These are phyloP conservation scores for Pseudogymnoascus pannorum DNA, from an alignment of 2,329 filamentous ascomycete genomes.

Conservation along the genomic window DNA sequence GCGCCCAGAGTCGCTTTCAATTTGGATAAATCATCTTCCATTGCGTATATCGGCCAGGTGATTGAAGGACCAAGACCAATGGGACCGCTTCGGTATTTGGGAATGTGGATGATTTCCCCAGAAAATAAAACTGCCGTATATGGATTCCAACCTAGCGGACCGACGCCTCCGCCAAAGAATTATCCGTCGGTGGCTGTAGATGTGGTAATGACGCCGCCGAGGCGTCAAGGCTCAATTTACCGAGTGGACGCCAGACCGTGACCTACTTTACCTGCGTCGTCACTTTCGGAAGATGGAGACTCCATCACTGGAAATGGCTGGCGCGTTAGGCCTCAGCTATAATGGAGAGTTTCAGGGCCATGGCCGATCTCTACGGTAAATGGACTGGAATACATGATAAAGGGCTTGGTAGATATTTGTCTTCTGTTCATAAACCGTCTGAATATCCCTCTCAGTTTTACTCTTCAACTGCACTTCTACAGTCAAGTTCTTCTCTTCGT, in stretches of 20 bases:
- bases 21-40: constrained; percentile 2
- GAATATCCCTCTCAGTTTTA: background rate
- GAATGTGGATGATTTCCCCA: background rate
- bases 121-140: background rate
- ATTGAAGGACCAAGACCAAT: background rate
- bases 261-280: background rate
- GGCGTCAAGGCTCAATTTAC: background rate
- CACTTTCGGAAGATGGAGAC: background rate
- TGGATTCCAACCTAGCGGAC: background rate
- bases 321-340: background rate
- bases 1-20: background rate
- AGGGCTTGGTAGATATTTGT: background rate
- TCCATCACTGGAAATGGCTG: background rate
- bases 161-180: background rate
- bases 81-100: background rate
- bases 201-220: background rate
- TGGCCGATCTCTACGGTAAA: constrained; percentile 2
- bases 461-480: background rate
- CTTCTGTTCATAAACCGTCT: background rate
- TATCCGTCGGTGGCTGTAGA: background rate
- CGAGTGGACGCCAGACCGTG: background rate
- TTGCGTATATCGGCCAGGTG: background rate
- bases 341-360: background rate
- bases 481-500: background rate
- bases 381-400: background rate